Base-by-base conservation (phyloP, 164 flowering plant genomes). In the Kalanchoe fedtschenkoi region DNA sequence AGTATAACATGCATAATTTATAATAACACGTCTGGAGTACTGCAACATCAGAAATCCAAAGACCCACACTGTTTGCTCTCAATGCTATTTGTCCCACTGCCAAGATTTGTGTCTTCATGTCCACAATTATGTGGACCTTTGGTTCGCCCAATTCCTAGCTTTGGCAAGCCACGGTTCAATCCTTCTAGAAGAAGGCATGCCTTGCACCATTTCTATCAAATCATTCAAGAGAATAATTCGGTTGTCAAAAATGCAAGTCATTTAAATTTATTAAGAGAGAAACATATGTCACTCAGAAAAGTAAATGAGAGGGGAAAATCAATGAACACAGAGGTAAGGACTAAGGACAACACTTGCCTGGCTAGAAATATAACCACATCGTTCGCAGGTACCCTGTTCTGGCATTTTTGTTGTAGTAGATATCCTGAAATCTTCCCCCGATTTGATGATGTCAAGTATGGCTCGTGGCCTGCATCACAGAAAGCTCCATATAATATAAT, bases 301-400 rank as follows among this genome's bases (percentile, higher is more conserved):
- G 5, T 39, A 39, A 39, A 39, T 42, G 46, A 42, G 46, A 42
- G n/a, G n/a, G 14, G n/a, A 42, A 42, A 42, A 13, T 15, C 46
- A 42, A 2, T 15, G 14, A 42, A n/a, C n/a, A n/a, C n/a, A n/a
- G n/a, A n/a, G n/a, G n/a, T n/a, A n/a, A n/a, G n/a, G n/a, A n/a
- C n/a, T n/a, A n/a, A n/a, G n/a, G n/a, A 1, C 17, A 63, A 34
- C 37, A 34, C 56, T 61, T 56, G 89, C 98, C 91, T 89, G 98
- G 75, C 98, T 92, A 58, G 98, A 87, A 62, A 92, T 92, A 70
- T 92, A 92, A 61, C 98, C 98, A 77, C 98, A 92, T 15, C 88
- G 84, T 73, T 86, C 96, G 76, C 98, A 92, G 9, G 80, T 86
- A 53, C 98, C 96, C 71, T 92, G 98, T 76, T 89, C 98, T 17